Evolutionary conservation across 306 rosid species (phyloP), one percentile per base, ranked within the genome.

Genomic region (Abrus pulchellus): DNA sequence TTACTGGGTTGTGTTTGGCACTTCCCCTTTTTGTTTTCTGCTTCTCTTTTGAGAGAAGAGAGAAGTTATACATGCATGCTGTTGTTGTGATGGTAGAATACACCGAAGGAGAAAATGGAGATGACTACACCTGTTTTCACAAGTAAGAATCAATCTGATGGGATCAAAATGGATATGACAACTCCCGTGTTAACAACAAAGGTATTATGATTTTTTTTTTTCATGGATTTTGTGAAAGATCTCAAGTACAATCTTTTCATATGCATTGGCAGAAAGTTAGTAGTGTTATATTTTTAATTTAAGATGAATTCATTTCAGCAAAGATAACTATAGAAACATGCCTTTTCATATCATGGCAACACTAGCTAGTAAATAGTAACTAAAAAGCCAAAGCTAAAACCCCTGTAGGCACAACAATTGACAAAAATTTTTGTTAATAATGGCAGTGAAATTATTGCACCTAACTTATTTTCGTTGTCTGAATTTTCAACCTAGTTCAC

Each of bases 91-190:
- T 89, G 77, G 50, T 50, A 95, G 99, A 93, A 95, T 86, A 84
- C 90, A 53, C 74, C 2, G 29, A 87, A 78, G 67, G 99, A 93
- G 86, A 88, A 83, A 84, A 95, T 95, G 98, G 98, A 93, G 84
- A 95, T 95, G 98, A 95, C 97, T 55, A 88, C 98, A 6, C 99
- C 98, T 1, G 99, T 95, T 81, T 77, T 90, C 59, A 91, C 98
- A 5, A 87, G 89, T 74, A 92, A 88, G 85, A 80, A 74, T 61
- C 89, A 82, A 72, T 74, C 92, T n/a, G 89, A 76, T 54, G 97
- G 93, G 66, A 88, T 83, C 89, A 93, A 91, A 87, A 91, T 91
- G 99, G 98, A 91, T 50, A 95, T 93, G 98, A 95, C 94, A 61
- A 90, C 98, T 69, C 99, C 97, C 40, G 98, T 91, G 74, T 74